Evolutionary conservation across 164 flowering plant species (phyloP).

Genomic region (Nymphaea thermarum): DNA sequence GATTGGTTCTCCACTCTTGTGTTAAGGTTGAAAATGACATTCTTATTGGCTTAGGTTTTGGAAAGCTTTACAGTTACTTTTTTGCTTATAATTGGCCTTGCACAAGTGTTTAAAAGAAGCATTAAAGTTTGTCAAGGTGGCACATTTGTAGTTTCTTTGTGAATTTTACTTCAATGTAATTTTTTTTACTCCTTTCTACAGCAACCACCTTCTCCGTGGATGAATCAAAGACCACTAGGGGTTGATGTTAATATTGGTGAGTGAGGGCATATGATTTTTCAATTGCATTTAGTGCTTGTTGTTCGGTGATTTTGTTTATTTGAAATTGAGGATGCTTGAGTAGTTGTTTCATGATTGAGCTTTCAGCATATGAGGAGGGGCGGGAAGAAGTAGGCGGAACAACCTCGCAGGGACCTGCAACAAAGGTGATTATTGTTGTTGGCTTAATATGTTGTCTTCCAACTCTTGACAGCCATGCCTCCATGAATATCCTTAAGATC

Average conservation of each 20-base stretch:
- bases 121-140: too few relatives aligned
- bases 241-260: slow-evolving; percentile 74
- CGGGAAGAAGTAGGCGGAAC: slow-evolving; percentile 11
- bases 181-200: slow-evolving; percentile 7
- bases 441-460: background rate
- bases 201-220: slow-evolving; percentile 67
- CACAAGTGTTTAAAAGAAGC: too few relatives aligned
- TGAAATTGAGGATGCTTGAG: background rate
- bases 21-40: background rate
- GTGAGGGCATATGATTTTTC: slow-evolving; percentile 7
- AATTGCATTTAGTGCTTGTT: background rate
- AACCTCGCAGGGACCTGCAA: slow-evolving; percentile 3
- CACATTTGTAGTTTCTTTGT: background rate
- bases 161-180: background rate
- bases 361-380: slow-evolving; percentile 15
- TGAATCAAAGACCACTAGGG: slow-evolving; percentile 44
- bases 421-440: slow-evolving; percentile 8
- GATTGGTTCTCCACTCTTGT: background rate
- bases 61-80: too few relatives aligned
- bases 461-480: too few relatives aligned
- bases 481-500: too few relatives aligned
- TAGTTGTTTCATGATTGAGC: background rate
- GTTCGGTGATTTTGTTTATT: background rate
- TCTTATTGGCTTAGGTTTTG: background rate
- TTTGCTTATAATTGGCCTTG: too few relatives aligned